Percentiles rank a stretch among this genome's conserved stretches.
phyloP scores from a whole-genome alignment of 192 early-diverging fungal species.

The Coemansia sp. region DNA sequence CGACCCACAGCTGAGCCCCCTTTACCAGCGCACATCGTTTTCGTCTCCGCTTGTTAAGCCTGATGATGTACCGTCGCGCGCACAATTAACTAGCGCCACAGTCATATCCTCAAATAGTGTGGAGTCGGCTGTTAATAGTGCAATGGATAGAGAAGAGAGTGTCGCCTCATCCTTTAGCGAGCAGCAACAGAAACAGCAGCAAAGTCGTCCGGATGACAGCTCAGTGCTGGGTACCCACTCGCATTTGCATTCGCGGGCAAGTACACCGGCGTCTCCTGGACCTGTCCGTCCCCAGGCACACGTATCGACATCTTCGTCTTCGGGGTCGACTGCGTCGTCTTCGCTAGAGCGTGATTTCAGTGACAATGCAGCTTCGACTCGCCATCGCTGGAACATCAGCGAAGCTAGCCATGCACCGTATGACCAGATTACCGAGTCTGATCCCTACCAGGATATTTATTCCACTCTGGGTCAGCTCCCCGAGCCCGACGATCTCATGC shows the following conservation, averaged over 20 bases:
- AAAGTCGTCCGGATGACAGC: slow-evolving; percentile 10
- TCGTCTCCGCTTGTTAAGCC: slow-evolving; percentile 28
- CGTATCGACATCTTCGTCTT: not conserved
- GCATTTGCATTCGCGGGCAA: slow-evolving; percentile 19
- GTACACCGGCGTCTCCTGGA: not conserved
- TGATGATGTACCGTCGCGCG: not conserved
- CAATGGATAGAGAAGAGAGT: not conserved
- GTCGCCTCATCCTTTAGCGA: not conserved
- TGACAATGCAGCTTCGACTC: not conserved
- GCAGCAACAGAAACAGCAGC: slow-evolving; percentile 3
- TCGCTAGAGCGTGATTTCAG: not conserved
- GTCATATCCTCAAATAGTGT: slow-evolving; percentile 2
- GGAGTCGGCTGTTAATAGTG: not conserved
- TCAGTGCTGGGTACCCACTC: slow-evolving; percentile 18
- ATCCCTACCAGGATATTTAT: slow-evolving; percentile 18
- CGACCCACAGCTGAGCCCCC: slow-evolving; percentile 17
- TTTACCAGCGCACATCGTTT: slow-evolving; percentile 34
- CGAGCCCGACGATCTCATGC: slow-evolving; percentile 39
- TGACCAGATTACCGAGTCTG: not conserved
- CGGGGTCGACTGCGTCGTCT: not conserved
- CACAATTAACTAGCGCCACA: not conserved
- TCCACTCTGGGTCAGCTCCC: slow-evolving; percentile 20
- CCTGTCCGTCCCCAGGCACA: slow-evolving; percentile 1
- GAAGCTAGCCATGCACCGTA: not conserved
- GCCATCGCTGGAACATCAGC: slow-evolving; percentile 5